phyloP scores from a whole-genome alignment of 108 stramenopile genomes.

The Stephanodiscus minutulus region DNA sequence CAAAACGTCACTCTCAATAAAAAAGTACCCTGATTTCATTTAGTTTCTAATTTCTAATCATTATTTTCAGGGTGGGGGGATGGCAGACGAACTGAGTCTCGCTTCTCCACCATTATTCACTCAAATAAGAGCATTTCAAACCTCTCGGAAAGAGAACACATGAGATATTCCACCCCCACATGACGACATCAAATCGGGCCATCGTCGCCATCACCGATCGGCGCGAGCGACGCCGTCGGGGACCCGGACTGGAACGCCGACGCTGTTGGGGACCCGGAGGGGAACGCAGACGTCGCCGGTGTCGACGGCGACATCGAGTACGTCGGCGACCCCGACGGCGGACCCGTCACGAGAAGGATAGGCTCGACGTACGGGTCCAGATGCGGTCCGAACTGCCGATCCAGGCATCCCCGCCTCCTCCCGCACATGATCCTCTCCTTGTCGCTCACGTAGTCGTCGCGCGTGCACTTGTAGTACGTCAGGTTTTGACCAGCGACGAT shows the following conservation, averaged over 20 bases:
- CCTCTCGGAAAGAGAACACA: not conserved
- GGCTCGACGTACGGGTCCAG: conserved; percentile 34
- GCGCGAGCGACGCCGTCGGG: not conserved
- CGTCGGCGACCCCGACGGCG: conserved; percentile 28
- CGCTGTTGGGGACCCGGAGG: not conserved
- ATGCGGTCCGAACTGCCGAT: conserved; percentile 25
- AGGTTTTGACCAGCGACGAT: conserved; percentile 20
- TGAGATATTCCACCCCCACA: too few relatives aligned
- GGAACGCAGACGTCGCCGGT: too few relatives aligned
- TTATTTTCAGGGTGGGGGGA: too few relatives aligned
- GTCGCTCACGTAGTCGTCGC: conserved; percentile 30
- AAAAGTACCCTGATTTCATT: too few relatives aligned
- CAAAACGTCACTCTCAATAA: too few relatives aligned
- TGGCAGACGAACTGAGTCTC: too few relatives aligned
- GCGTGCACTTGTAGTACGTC: conserved; percentile 35
- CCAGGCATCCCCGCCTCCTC: conserved; percentile 15
- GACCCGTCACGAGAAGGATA: conserved; percentile 28
- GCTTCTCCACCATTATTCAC: not conserved
- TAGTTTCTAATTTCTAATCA: too few relatives aligned
- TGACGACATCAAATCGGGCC: not conserved
- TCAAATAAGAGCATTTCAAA: not conserved
- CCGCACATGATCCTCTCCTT: conserved; percentile 42
- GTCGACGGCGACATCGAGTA: not conserved
- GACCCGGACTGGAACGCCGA: not conserved
- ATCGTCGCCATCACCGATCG: not conserved